These are phyloP conservation scores for Monosporozyma aerobia DNA, from an alignment of 805 yeast species.

Conservation along the genomic window DNA sequence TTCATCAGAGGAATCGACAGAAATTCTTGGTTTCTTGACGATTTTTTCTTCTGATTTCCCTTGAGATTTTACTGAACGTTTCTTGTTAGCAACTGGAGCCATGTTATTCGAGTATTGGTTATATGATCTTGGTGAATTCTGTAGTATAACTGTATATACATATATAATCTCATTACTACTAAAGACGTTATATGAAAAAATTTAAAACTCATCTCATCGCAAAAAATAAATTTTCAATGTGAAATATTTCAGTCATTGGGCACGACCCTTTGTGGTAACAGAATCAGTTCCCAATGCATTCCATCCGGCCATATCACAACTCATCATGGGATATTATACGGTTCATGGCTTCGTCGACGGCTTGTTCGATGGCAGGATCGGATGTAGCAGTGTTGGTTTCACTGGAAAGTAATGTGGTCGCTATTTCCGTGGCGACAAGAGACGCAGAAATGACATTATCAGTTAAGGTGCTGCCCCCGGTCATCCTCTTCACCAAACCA, in stretches of 20 bases:
- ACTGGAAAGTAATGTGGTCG: not conserved
- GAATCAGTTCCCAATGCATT: not conserved
- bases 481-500: slow-evolving; percentile 16
- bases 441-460: slow-evolving; percentile 1
- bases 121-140: not conserved
- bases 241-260: not conserved
- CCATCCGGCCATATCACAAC: not conserved
- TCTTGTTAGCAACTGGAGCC: slow-evolving; percentile 16
- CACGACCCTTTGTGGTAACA: not conserved
- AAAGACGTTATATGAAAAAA: not conserved
- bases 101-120: slow-evolving; percentile 2
- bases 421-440: not conserved
- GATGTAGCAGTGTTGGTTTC: not conserved
- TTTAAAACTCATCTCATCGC: slow-evolving; percentile 6
- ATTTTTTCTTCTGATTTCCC: slow-evolving; percentile 6
- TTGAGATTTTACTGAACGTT: slow-evolving; percentile 6
- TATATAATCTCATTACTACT: not conserved
- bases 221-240: not conserved
- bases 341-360: slow-evolving; percentile 21
- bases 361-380: slow-evolving; percentile 9
- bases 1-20: slow-evolving; percentile 29
- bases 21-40: slow-evolving; percentile 26
- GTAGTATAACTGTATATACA: not conserved
- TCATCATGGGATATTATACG: slow-evolving; percentile 21
- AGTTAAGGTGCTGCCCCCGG: not conserved